phyloP scores from a whole-genome alignment of 441 rosid species.

The Syzygium syzygioides region DNA sequence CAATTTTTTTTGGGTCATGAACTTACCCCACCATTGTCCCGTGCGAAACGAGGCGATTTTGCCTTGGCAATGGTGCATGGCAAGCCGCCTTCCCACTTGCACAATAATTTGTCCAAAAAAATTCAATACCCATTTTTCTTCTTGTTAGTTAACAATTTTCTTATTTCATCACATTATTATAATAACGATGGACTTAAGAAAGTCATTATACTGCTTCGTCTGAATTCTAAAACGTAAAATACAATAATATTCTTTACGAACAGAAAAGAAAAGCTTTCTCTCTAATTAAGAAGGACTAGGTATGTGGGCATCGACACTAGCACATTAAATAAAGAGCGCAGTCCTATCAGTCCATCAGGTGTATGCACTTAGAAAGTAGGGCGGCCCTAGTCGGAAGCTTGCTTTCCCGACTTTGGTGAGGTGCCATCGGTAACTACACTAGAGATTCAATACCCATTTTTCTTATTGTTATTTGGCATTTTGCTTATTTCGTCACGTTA shows the following conservation, averaged over 20 bases:
- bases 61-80: not conserved
- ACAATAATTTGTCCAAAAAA: not conserved
- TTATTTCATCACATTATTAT: too few relatives aligned
- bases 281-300: rapidly evolving
- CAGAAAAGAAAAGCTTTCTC: too few relatives aligned
- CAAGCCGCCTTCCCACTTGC: not conserved
- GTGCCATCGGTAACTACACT: too few relatives aligned
- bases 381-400: too few relatives aligned
- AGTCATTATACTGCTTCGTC: too few relatives aligned
- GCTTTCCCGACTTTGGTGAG: too few relatives aligned
- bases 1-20: too few relatives aligned
- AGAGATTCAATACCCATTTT: not conserved
- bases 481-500: not conserved
- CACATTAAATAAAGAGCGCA: too few relatives aligned
- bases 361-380: too few relatives aligned
- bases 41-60: not conserved
- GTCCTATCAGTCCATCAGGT: too few relatives aligned
- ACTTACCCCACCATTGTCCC: not conserved
- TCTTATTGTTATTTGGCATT: not conserved
- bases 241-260: rapidly evolving
- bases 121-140: not conserved
- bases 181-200: too few relatives aligned
- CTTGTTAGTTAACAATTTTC: not conserved
- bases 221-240: too few relatives aligned
- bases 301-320: rapidly evolving